phyloP scores from a whole-genome alignment of 1,139 yeast species.

The Wickerhamomyces sp. region DNA sequence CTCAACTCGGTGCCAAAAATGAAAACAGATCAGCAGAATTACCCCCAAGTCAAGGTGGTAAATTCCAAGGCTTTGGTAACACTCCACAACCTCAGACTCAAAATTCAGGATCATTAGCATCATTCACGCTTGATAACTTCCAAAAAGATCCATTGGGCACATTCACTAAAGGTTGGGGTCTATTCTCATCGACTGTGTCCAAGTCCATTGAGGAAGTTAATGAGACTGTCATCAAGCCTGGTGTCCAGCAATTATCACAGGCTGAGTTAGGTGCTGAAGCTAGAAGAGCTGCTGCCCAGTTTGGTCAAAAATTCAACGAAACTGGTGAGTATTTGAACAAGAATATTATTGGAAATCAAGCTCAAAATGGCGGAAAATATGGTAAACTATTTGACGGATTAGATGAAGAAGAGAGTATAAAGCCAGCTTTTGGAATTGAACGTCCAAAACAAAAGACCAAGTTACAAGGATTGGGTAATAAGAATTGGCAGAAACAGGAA shows the following conservation, averaged over 20 bases:
- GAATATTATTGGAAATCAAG: slow-evolving; percentile 39
- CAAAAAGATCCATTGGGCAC: slow-evolving; percentile 90
- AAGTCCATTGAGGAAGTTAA: slow-evolving; percentile 84
- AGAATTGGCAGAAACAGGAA: slow-evolving; percentile 35
- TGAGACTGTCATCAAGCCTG: slow-evolving; percentile 85
- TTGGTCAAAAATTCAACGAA: slow-evolving; percentile 90
- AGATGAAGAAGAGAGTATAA: slow-evolving; percentile 35
- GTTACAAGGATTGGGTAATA: slow-evolving; percentile 47
- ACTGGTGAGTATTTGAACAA: slow-evolving; percentile 70
- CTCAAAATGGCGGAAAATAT: slow-evolving; percentile 39
- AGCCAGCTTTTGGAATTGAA: slow-evolving; percentile 67
- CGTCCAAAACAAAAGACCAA: slow-evolving; percentile 58
- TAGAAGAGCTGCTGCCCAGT: slow-evolving; percentile 87
- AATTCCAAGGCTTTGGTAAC: slow-evolving; percentile 86
- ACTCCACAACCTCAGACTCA: slow-evolving; percentile 40
- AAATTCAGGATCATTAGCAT: slow-evolving; percentile 40
- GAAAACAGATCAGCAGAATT: slow-evolving; percentile 69
- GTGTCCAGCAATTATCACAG: slow-evolving; percentile 75
- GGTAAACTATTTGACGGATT: slow-evolving; percentile 51
- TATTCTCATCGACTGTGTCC: slow-evolving; percentile 77
- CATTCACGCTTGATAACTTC: slow-evolving; percentile 67
- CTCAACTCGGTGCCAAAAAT: slow-evolving; percentile 69
- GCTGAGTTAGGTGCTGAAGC: slow-evolving; percentile 71
- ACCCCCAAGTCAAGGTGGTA: slow-evolving; percentile 95
- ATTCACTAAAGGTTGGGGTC: slow-evolving; percentile 88